These are phyloP conservation scores for Magnusiomyces magnusii DNA, from an alignment of 1,139 yeast species.

Conservation along the genomic window DNA sequence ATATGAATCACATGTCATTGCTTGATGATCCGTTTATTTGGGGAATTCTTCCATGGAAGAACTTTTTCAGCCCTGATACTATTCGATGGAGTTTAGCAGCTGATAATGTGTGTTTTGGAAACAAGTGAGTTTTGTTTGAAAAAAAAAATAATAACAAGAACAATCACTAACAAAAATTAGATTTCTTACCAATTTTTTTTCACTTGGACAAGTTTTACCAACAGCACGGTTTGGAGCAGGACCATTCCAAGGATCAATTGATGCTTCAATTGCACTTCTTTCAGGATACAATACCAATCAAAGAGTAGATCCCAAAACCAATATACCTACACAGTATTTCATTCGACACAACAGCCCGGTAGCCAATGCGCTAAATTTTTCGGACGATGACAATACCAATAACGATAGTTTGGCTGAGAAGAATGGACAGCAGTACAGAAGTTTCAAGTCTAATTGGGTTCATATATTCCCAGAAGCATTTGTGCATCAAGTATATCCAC, in stretches of 20 bases:
- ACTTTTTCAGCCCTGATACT: constrained; percentile 53
- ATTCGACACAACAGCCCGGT: constrained; percentile 15
- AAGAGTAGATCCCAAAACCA: constrained; percentile 16
- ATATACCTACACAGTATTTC: constrained; percentile 14
- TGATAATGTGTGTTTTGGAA: constrained; percentile 77
- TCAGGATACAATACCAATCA: constrained; percentile 37
- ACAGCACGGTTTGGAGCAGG: constrained; percentile 87
- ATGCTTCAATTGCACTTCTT: constrained; percentile 79
- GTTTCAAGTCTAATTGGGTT: constrained; percentile 72
- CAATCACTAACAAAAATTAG: constrained; percentile 10
- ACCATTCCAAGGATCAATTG: constrained; percentile 85
- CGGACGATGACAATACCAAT: background rate
- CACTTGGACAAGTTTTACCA: constrained; percentile 78
- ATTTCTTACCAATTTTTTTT: constrained; percentile 46
- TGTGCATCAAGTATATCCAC: constrained; percentile 77
- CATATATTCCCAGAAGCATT: constrained; percentile 95
- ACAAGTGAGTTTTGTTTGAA: constrained; percentile 23
- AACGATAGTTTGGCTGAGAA: background rate
- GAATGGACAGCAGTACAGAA: background rate
- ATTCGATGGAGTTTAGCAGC: constrained; percentile 96
- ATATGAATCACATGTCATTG: constrained; percentile 96
- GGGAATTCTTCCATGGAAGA: constrained; percentile 67
- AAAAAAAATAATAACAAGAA: background rate
- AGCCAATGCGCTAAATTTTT: background rate
- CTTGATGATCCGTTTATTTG: constrained; percentile 90